Evolutionary conservation across 768 basidiomycete species (phyloP).

Genomic region (Hericium rajendrae): DNA sequence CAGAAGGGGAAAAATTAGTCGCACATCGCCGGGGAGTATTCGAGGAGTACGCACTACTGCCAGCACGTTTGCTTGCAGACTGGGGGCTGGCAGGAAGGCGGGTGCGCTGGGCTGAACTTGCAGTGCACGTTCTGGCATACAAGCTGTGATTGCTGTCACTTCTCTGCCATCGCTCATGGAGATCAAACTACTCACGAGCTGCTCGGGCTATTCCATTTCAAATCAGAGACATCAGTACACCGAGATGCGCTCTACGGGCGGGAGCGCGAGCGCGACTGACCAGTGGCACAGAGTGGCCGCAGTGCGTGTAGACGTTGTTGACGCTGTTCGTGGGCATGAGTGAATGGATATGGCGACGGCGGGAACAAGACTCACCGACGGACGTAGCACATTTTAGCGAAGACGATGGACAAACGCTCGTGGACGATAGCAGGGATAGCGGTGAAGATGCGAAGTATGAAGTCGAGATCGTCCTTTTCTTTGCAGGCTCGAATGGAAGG

Average conservation of each 20-base stretch:
- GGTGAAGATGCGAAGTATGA: background rate
- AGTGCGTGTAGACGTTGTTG: slow-evolving; percentile 1
- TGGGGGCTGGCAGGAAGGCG: background rate
- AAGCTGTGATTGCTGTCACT: background rate
- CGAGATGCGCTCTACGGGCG: background rate
- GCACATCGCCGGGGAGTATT: background rate
- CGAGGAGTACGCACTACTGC: slow-evolving; percentile 2
- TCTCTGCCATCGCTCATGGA: background rate
- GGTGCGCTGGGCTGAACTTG: background rate
- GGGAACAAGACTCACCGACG: background rate
- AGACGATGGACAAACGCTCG: background rate
- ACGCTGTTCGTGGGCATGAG: background rate
- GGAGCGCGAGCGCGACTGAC: background rate
- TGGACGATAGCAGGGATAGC: background rate
- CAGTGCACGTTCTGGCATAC: background rate
- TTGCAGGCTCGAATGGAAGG: background rate
- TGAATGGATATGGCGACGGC: background rate
- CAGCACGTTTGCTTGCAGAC: background rate
- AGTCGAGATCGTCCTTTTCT: background rate
- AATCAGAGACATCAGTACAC: background rate
- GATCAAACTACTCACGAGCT: background rate
- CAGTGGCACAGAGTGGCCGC: background rate
- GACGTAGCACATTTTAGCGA: background rate
- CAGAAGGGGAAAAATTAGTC: background rate
- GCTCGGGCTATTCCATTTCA: background rate